Evolutionary conservation across 495 filamentous ascomycete genomes (phyloP).

Genomic region (Parathielavia appendiculata): DNA sequence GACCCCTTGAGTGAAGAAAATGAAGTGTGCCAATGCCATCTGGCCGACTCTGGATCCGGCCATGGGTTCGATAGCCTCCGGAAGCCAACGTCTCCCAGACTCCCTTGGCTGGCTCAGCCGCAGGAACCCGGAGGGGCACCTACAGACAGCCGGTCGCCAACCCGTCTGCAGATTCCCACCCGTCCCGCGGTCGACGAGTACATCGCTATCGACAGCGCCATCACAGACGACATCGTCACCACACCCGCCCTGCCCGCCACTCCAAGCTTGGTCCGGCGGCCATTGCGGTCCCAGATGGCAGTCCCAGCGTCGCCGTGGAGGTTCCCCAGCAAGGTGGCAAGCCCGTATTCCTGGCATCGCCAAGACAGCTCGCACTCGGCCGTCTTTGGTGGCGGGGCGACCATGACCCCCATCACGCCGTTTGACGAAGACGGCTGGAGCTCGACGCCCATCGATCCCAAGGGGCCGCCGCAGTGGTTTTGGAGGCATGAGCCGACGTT

Average conservation of each 20-base stretch:
- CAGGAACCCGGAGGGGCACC: not conserved
- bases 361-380: slow-evolving; percentile 15
- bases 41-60: not conserved
- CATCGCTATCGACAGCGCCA: slow-evolving; percentile 16
- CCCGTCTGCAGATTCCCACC: slow-evolving; percentile 17
- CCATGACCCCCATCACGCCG: slow-evolving; percentile 31
- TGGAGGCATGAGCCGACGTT: slow-evolving; percentile 22
- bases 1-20: not conserved
- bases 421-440: slow-evolving; percentile 22
- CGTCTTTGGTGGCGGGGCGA: slow-evolving; percentile 24
- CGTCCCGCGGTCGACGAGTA: slow-evolving; percentile 10
- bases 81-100: slow-evolving; percentile 4
- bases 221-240: slow-evolving; percentile 22
- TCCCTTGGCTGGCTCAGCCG: slow-evolving; percentile 17
- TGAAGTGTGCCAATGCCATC: not conserved
- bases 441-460: slow-evolving; percentile 16
- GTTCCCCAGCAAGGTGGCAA: slow-evolving; percentile 16
- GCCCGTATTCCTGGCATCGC: slow-evolving; percentile 22
- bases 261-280: not conserved
- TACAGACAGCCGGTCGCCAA: slow-evolving; percentile 15
- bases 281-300: slow-evolving; percentile 11
- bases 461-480: slow-evolving; percentile 18
- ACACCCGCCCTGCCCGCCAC: slow-evolving; percentile 4
- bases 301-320: slow-evolving; percentile 24
- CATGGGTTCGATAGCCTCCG: not conserved